Evolutionary conservation across 2,329 filamentous ascomycete genomes (phyloP), one percentile per base, ranked within the genome.

Genomic region (Onygena corvina): DNA sequence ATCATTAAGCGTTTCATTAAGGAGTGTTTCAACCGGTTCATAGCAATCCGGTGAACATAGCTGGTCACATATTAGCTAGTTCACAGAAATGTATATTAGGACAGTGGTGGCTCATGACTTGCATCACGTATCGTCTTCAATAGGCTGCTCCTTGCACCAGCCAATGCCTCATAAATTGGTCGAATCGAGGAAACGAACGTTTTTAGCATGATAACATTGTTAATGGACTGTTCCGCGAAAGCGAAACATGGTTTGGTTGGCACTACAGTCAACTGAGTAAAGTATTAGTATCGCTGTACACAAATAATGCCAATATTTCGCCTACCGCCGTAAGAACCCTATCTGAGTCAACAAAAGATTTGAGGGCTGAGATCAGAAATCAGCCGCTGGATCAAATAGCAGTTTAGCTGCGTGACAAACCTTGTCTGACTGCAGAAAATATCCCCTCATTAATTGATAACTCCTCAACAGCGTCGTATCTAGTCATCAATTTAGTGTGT

Each of bases 181-280:
- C 74, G 73, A 27, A 93, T 77, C 1, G 80, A 77, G 46, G 75
- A 73, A 0, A 93, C 72, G 55, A 90, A 94, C 21, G 81, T 80
- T 61, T 95, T 95, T 25, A 95, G 69, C 74, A 87, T 84, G 36
- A 96, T 79, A 4, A 95, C 76, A 58, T 90, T 80, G 59, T 94
- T 94, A 59, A 94, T 81, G 2, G 84, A 81, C 55, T 89, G 84
- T 61, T 94, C 87, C 0, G 81, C 81, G 47, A 79, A 76, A 48
- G 79, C 71, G 9, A 92, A 72, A 1, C 80, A 81, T 0, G 76
- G 69, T 52, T 81, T 77, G 0, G 73, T 76, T 0, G 84, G 81
- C 12, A 88, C 71, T n/a, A 88, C 75, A 33, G 94, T 88, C 34
- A 95, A 76, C 78, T 88, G 55, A 16, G 6, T 12, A 23, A 3